These are phyloP conservation scores for Aspergillus vadensis DNA, from an alignment of 2,329 filamentous ascomycete species.

Conservation along the genomic window DNA sequence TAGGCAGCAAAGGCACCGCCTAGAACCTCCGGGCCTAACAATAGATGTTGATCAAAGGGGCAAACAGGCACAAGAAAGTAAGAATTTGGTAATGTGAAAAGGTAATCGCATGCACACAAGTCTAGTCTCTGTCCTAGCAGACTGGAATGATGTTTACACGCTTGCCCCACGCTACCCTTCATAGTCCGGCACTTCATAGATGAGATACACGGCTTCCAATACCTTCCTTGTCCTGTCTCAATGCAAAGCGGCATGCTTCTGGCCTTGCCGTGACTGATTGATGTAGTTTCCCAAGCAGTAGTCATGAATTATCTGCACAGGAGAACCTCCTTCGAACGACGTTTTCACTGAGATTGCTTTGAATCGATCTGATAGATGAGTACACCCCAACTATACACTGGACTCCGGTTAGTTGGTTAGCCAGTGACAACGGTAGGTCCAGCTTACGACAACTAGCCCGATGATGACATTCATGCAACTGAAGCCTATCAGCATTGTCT, in stretches of 20 bases:
- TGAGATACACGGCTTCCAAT: background rate
- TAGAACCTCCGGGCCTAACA: too few relatives aligned
- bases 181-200: background rate
- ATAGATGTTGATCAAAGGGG: too few relatives aligned
- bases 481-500: background rate
- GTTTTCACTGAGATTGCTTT: background rate
- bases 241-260: background rate
- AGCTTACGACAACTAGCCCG: background rate
- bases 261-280: background rate
- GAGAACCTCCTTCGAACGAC: background rate
- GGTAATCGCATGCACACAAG: background rate
- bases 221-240: background rate
- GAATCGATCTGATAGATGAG: background rate
- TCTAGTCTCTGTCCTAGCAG: background rate
- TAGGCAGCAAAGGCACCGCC: too few relatives aligned
- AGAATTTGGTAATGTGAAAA: background rate
- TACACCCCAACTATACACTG: background rate
- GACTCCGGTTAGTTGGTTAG: background rate
- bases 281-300: background rate
- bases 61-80: too few relatives aligned
- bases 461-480: background rate
- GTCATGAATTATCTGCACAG: slow-evolving; percentile 3
- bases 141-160: background rate
- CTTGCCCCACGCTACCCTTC: background rate
- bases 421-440: background rate